Conservation (phyloP, 176 grass and related monocot species). For the Triticum turgidum region DNA sequence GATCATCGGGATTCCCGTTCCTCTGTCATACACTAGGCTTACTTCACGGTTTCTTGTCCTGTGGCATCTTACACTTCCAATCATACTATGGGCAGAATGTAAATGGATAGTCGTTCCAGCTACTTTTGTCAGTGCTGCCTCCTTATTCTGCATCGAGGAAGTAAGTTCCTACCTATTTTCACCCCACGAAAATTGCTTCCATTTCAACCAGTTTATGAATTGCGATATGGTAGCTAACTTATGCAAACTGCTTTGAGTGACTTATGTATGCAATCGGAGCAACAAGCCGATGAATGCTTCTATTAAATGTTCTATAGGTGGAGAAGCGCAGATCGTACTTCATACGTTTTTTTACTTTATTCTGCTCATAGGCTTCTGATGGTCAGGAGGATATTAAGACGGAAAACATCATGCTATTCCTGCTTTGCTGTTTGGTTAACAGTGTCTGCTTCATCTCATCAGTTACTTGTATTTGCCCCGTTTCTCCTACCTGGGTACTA, state of each 20-base stretch:
- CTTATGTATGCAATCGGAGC: not conserved
- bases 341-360: not conserved
- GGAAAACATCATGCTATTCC: not conserved
- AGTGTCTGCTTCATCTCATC: not conserved
- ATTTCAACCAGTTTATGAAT: not conserved
- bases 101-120: conserved; percentile 95
- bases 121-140: conserved; percentile 92
- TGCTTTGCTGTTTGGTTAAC: not conserved
- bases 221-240: not conserved
- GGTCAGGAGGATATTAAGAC: not conserved
- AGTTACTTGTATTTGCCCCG: not conserved
- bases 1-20: conserved; percentile 80
- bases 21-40: conserved; percentile 83
- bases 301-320: not conserved
- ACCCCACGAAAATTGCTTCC: not conserved
- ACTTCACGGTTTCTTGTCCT: conserved; percentile 93
- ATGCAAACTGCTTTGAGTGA: not conserved
- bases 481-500: not conserved
- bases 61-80: conserved; percentile 92
- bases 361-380: not conserved
- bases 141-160: conserved; percentile 97
- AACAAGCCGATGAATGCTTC: not conserved
- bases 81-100: conserved; percentile 94
- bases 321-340: not conserved
- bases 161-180: conserved; percentile 50